phyloP scores from a whole-genome alignment of 208 protist species.

The Leishmania tropica region DNA sequence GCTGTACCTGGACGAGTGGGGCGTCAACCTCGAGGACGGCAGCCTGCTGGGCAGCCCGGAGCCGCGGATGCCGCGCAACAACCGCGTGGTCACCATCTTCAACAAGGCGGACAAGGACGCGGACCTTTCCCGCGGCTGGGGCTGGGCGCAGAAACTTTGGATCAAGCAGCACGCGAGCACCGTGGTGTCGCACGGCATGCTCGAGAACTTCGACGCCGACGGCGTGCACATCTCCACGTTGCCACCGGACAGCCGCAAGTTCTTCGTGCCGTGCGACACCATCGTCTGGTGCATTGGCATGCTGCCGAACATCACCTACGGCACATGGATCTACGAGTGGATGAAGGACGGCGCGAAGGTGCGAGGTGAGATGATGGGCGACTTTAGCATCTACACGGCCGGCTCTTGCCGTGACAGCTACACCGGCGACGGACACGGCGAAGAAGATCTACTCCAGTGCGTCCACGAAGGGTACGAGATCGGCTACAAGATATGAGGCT shows the following conservation, averaged over 20 bases:
- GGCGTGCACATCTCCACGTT: slow-evolving; percentile 74
- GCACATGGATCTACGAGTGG: slow-evolving; percentile 89
- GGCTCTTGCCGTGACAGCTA: slow-evolving; percentile 81
- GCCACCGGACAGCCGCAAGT: slow-evolving; percentile 47
- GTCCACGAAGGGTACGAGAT: slow-evolving; percentile 89
- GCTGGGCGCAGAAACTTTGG: slow-evolving; percentile 88
- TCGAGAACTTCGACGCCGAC: slow-evolving; percentile 67
- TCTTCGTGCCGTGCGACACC: slow-evolving; percentile 79
- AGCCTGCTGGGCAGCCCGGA: slow-evolving; percentile 29
- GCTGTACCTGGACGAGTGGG: slow-evolving; percentile 82
- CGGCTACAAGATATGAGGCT: slow-evolving; percentile 70
- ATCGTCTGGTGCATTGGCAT: slow-evolving; percentile 86
- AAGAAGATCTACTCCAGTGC: slow-evolving; percentile 83
- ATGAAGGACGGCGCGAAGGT: slow-evolving; percentile 82
- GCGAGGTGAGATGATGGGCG: slow-evolving; percentile 73
- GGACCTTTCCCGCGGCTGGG: slow-evolving; percentile 75
- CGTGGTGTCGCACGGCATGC: slow-evolving; percentile 65
- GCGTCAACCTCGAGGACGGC: slow-evolving; percentile 77
- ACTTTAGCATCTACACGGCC: slow-evolving; percentile 82
- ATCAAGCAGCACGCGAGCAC: slow-evolving; percentile 70
- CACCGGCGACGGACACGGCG: slow-evolving; percentile 75
- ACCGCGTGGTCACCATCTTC: slow-evolving; percentile 79
- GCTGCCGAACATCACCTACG: slow-evolving; percentile 79
- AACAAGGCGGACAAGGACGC: slow-evolving; percentile 82
- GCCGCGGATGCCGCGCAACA: slow-evolving; percentile 62